Conservation (phyloP, 2,329 filamentous ascomycete genomes). For the Colletotrichum tropicale region DNA sequence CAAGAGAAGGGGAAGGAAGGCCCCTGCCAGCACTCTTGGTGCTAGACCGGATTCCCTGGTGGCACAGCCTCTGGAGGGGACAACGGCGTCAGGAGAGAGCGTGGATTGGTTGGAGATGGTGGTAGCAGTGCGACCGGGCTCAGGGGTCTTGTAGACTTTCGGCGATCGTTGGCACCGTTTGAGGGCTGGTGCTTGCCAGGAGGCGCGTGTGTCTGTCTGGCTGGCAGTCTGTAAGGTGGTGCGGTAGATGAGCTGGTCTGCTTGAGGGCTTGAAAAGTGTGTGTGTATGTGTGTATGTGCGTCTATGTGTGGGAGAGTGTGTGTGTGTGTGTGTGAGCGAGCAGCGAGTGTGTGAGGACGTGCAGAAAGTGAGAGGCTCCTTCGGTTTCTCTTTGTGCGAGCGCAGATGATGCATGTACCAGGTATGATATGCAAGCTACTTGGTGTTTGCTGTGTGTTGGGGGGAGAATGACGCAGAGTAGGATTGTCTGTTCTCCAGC, state of each 20-base stretch:
- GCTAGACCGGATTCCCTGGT: conserved; percentile 11
- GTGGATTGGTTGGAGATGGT: conserved; percentile 6
- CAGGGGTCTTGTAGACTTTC: conserved; percentile 22
- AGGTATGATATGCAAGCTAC: neutral
- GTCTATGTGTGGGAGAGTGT: neutral
- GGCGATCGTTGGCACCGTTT: conserved; percentile 19
- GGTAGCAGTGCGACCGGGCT: conserved; percentile 14
- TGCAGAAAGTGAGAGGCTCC: neutral
- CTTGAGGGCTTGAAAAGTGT: neutral
- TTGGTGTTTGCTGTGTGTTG: neutral
- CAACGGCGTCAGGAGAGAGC: conserved; percentile 13
- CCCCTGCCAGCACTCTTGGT: conserved; percentile 14
- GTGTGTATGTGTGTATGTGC: neutral
- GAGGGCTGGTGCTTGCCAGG: conserved; percentile 14
- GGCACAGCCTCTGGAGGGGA: conserved; percentile 15
- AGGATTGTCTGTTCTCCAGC: neutral
- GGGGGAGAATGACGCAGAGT: neutral
- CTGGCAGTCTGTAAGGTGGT: neutral
- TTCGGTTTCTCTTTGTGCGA: neutral
- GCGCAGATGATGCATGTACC: neutral
- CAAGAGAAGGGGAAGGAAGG: conserved; percentile 13
- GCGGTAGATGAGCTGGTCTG: neutral
- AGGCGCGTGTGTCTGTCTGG: conserved; percentile 10
- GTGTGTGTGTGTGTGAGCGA: neutral
- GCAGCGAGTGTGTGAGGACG: neutral